Evolutionary conservation across 2,329 filamentous ascomycete species (phyloP).

Genomic region (Raffaelea arxii): DNA sequence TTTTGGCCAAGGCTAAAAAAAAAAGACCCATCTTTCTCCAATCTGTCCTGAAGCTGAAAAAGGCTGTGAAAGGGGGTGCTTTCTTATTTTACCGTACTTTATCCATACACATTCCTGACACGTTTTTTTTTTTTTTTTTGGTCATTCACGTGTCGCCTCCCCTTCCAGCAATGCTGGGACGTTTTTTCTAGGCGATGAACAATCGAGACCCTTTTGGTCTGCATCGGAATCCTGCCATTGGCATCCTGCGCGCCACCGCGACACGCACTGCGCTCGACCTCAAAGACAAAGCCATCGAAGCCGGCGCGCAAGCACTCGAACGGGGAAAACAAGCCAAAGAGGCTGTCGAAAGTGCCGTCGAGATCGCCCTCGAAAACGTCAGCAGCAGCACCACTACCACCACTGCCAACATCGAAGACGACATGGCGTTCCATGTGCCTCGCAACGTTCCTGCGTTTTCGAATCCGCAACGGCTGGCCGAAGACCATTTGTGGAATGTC

Average conservation of each 20-base stretch:
- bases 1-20: no score
- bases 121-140: no score
- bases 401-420: slow-evolving; percentile 22
- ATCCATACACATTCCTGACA: no score
- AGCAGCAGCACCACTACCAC: neutral
- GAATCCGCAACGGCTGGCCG: slow-evolving; percentile 52
- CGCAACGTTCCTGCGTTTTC: slow-evolving; percentile 61
- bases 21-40: no score
- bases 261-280: slow-evolving; percentile 33
- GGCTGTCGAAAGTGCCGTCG: slow-evolving; percentile 15
- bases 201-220: slow-evolving; percentile 33
- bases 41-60: no score
- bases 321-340: slow-evolving; percentile 24
- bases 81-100: no score
- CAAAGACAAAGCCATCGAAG: slow-evolving; percentile 38
- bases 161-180: slow-evolving; percentile 6
- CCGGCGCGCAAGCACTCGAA: slow-evolving; percentile 36
- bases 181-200: slow-evolving; percentile 27
- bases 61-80: no score
- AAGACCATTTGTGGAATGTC: slow-evolving; percentile 57
- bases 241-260: slow-evolving; percentile 39
- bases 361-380: slow-evolving; percentile 10
- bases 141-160: no score
- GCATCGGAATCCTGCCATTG: slow-evolving; percentile 25
- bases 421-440: slow-evolving; percentile 58